These are phyloP conservation scores for Pythium monospermum DNA, from an alignment of 352 stramenopile genomes.

Conservation along the genomic window DNA sequence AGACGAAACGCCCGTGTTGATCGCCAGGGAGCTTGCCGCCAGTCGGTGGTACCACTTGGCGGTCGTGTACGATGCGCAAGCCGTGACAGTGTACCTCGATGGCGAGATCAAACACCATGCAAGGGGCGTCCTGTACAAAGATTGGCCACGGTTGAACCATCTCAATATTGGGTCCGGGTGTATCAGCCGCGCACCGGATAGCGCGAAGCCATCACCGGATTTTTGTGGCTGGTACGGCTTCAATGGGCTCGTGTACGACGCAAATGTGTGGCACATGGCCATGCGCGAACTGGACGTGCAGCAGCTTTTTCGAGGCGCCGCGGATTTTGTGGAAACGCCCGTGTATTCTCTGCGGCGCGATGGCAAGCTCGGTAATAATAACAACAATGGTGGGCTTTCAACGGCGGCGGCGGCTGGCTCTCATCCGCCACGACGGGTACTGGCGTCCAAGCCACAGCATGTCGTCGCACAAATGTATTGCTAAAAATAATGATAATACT, in stretches of 20 bases:
- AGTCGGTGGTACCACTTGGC: constrained; percentile 71
- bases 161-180: constrained; percentile 60
- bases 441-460: constrained; percentile 47
- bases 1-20: constrained; percentile 35
- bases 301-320: constrained; percentile 55
- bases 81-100: constrained; percentile 54
- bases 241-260: constrained; percentile 55
- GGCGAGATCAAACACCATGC: constrained; percentile 43
- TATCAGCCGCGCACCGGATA: constrained; percentile 39
- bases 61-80: constrained; percentile 38
- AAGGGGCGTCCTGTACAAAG: constrained; percentile 29
- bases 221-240: constrained; percentile 73
- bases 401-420: constrained; percentile 13
- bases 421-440: constrained; percentile 42
- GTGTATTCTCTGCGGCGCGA: constrained; percentile 49
- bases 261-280: constrained; percentile 45
- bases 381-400: too few relatives aligned
- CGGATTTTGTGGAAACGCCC: constrained; percentile 44
- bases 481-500: not conserved
- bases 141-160: constrained; percentile 39
- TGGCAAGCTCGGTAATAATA: too few relatives aligned
- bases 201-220: constrained; percentile 46
- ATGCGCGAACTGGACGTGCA: constrained; percentile 45
- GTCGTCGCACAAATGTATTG: constrained; percentile 59
- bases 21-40: constrained; percentile 40